Conservation (phyloP, 129 eudicot genomes). For the Deinandra increscens region DNA sequence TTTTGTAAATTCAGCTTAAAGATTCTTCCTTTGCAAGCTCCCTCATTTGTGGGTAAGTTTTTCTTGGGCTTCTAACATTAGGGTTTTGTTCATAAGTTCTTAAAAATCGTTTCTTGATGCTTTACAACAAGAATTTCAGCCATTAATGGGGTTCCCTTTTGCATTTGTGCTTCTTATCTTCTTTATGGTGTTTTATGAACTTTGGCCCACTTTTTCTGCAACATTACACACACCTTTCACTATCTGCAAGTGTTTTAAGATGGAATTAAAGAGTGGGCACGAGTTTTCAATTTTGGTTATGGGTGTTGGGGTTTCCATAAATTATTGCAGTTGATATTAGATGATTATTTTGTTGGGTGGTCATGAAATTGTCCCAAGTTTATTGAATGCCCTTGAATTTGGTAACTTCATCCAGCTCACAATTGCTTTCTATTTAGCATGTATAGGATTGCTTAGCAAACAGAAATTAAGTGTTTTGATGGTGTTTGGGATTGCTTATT, state of each 20-base stretch:
- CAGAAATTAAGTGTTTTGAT: background rate
- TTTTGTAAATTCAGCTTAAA: constrained; percentile 20
- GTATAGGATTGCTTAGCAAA: background rate
- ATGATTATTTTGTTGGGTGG: constrained; percentile 6
- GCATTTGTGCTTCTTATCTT: constrained; percentile 7
- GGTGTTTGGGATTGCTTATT: background rate
- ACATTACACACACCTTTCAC: constrained; percentile 11
- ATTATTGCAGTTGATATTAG: background rate
- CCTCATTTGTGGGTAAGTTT: constrained; percentile 27
- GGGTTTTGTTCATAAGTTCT: constrained; percentile 14
- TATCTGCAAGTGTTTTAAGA: constrained; percentile 7
- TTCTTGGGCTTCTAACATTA: constrained; percentile 12
- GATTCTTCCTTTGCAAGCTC: constrained; percentile 8
- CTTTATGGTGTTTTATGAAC: constrained; percentile 23
- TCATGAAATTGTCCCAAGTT: constrained; percentile 17
- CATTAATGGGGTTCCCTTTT: constrained; percentile 16
- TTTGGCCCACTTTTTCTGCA: constrained; percentile 22
- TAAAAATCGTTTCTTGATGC: constrained; percentile 25
- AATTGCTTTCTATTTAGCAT: background rate
- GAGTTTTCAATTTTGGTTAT: constrained; percentile 6
- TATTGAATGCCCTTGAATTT: constrained; percentile 24
- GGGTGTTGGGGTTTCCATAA: constrained; percentile 7
- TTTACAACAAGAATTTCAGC: constrained; percentile 1
- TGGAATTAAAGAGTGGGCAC: constrained; percentile 27
- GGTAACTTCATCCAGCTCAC: constrained; percentile 20